Evolutionary conservation across 2,329 filamentous ascomycete genomes (phyloP), one percentile per base, ranked within the genome.

Genomic region (Trichoderma sp.): DNA sequence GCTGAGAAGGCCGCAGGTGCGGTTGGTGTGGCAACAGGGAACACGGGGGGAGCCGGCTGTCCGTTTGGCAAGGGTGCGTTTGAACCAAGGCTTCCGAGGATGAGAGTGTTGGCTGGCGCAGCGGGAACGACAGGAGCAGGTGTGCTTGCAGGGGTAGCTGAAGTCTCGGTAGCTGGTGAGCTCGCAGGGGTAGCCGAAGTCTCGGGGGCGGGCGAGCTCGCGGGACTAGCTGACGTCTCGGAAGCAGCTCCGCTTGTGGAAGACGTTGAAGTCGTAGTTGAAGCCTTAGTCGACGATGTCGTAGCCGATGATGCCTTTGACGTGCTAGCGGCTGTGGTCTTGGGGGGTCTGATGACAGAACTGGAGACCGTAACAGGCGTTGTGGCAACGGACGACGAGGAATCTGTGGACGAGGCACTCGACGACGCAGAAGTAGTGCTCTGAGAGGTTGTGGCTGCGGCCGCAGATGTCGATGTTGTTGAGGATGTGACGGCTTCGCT

Each of bases 21-120:
- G n/a, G 50, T 69, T 8, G 63, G 58, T 2, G 68, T 57, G 6
- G 60, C 64, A 8, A 67, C 39, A 22, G 64, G 67, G 32, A 48
- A 25, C 2, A 50, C 25, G n/a, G 32, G 39, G 42, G 50, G 42
- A 29, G n/a, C 67, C 5, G 58, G 66, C 17, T 67, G 58, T n/a
- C 53, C 67, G 13, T 68, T 53, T 58, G 39, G 29, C 15, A 22
- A 25, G 22, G 67, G 59, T 10, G 32, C 32, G 34, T 13, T 67
- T 25, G 57, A 15, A 58, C 45, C 39, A 53, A 67, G 54, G 12
- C 22, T 61, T 9, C 64, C 64, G 4, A 67, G 64, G 10, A 35
- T 57, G n/a, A 67, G 64, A 25, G 22, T 67, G 48, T 29, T 67
- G 54, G 32, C 56, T 39, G 64, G 64, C 32, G 42, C 27, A 9